Conservation (phyloP, 305 asterid genomes). For the Fraxinus sp. region DNA sequence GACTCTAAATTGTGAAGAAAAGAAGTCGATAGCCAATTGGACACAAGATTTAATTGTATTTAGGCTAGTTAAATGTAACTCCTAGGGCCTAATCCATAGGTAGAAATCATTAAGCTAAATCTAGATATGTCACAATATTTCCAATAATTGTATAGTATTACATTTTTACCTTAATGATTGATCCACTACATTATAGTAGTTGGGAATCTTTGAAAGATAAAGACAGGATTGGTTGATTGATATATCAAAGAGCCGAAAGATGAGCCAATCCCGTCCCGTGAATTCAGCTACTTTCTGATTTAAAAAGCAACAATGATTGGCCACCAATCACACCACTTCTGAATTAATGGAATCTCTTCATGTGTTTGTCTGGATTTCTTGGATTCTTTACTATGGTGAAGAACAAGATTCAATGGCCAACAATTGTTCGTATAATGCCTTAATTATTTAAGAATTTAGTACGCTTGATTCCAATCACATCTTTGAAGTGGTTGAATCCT, state of each 20-base stretch:
- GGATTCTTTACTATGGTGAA: slow-evolving; percentile 21
- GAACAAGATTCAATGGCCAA: slow-evolving; percentile 1
- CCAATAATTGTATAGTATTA: neutral
- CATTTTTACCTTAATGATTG: neutral
- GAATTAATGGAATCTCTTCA: slow-evolving; percentile 17
- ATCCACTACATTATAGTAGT: slow-evolving; percentile 19
- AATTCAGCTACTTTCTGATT: slow-evolving; percentile 33
- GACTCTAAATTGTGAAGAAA: neutral
- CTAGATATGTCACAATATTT: neutral
- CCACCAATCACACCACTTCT: slow-evolving; percentile 21
- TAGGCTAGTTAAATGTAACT: neutral
- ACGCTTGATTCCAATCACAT: neutral
- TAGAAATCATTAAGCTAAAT: neutral
- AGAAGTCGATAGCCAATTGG: neutral
- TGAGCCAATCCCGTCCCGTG: slow-evolving; percentile 41
- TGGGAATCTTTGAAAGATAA: slow-evolving; percentile 38
- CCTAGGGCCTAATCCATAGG: neutral
- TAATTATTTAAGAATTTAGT: neutral
- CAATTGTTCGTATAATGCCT: neutral
- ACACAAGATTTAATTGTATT: neutral
- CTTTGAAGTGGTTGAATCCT: neutral
- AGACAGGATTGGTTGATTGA: slow-evolving; percentile 31
- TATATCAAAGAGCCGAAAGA: slow-evolving; percentile 32
- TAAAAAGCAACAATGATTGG: neutral
- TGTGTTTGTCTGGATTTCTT: slow-evolving; percentile 20